Base-by-base conservation (phyloP, 352 stramenopile genomes). In the Pythium aristosporum region DNA sequence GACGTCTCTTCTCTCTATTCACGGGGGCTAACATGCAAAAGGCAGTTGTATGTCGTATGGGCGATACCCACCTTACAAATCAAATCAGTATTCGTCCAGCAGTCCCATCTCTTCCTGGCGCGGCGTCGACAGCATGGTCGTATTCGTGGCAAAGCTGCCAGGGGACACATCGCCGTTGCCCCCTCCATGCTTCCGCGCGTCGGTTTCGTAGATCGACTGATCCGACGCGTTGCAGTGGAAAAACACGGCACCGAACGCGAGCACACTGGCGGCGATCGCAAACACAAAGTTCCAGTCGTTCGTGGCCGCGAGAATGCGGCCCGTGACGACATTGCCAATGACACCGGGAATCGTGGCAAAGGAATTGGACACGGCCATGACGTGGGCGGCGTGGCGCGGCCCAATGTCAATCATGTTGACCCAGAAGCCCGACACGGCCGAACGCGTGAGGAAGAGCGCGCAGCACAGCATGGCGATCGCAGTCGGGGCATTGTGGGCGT, bases 321-420 rank as follows among this genome's bases (percentile, higher is more conserved):
- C 87, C 15, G 87, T 96, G 61, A 94, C 74, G 20, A 96, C 72
- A 65, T 96, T 96, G 18, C 87, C 87, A 53, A 96, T 62, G 55
- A 96, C 93, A 16, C 87, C 87, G 7, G 87, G 87, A 34, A 96
- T 81, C 0, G 87, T 96, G 39, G 77, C 84, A 51, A 96, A 84
- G 30, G 87, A 94, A 65, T 96, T 96, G 53, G 84, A 94, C 53
- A 96, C 76, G 44, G 81, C 87, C 87, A 96, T 96, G 55, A 96
- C 75, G 67, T 94, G 82, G 5, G 82, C 87, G 5, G 87, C 87
- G 66, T 94, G 80, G 47, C 83, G 77, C 15, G 85, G 82, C 0
- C 73, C 85, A 53, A 96, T 85, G 74, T 96, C 87, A 57, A 96
- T 92, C 87, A 96, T 96, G 67, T 96, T 96, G 61, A 96, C 84